These are phyloP conservation scores for Glycine latifolia DNA, from an alignment of 306 rosid species.

Conservation along the genomic window DNA sequence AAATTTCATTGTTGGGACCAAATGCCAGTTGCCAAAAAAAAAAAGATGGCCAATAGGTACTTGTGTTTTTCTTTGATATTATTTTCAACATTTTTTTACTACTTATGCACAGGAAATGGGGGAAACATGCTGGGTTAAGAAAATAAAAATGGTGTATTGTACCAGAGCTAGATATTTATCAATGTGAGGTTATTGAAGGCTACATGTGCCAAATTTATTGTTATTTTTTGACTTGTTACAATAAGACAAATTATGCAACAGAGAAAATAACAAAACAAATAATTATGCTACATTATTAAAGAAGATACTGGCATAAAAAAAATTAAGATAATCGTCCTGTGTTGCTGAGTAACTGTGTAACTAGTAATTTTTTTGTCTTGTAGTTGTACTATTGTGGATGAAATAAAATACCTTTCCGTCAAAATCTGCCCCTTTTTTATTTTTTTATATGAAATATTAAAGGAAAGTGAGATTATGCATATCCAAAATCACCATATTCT, in stretches of 20 bases:
- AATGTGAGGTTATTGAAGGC: neutral
- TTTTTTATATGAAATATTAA: neutral
- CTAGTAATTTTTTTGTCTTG: neutral
- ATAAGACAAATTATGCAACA: neutral
- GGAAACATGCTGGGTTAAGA: neutral
- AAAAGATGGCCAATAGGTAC: neutral
- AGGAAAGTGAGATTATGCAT: neutral
- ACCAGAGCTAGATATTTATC: conserved; percentile 1
- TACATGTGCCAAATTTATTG: neutral
- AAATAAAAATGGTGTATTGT: neutral
- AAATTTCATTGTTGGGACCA: conserved; percentile 28
- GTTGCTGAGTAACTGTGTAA: neutral
- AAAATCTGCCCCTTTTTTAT: neutral
- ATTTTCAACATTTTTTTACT: neutral
- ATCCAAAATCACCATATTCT: conserved; percentile 1
- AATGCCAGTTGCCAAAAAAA: conserved; percentile 7
- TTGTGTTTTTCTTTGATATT: conserved; percentile 34
- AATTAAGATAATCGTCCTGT: neutral
- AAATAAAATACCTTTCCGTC: conserved; percentile 10
- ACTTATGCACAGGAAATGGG: neutral
- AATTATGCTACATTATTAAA: neutral
- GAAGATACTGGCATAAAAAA: neutral
- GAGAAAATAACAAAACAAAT: neutral
- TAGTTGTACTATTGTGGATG: neutral
- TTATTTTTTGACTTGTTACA: conserved; percentile 19